Base-by-base conservation (phyloP, 495 filamentous ascomycete species). In the Letharia lupina region DNA sequence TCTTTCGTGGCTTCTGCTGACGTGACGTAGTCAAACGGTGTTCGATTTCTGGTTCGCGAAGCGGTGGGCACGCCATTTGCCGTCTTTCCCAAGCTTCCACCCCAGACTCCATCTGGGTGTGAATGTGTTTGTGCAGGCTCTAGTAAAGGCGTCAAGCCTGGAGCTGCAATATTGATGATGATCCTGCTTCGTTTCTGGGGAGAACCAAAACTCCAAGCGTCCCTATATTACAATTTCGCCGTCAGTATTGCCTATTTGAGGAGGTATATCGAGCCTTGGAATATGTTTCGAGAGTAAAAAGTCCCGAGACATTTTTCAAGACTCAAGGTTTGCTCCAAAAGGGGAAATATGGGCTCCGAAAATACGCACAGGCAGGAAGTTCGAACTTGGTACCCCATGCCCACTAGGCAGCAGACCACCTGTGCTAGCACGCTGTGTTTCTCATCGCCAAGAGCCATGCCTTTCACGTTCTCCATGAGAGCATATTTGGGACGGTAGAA, bases 401-500 rank as follows among this genome's bases (percentile, higher is more conserved):
- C 87, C 2, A 91, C 86, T 6, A 93, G 73, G 10, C 84, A 80
- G 66, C 86, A 87, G 15, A 91, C 77, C 0, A 91, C 73, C 67
- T 89, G 87, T 7, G 86, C 84, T 52, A 90, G 84, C 3, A 87
- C 79, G 67, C 89, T 88, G 23, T 84, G 74, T 8, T 78, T 74
- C 20, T 74, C 73, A 47, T 33, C 40, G 64, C 66, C 71, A 35
- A 13, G 76, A 0, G 88, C 79, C 74, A 93, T 89, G 2, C 69
- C 74, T 5, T 79, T 69, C 0, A 93, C 89, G 67, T 93, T 93
- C 73, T 93, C 89, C 6, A 93, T 76, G 0, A 92, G 52, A 18
- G 83, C 88, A 71, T 89, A 91, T 37, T 83, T 79, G 0, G 90
- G 90, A 1, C 85, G 80, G 68, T 89, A 91, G 18, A 91, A 78